Base-by-base conservation (phyloP, 495 filamentous ascomycete species). In the Penicillium pulvis region DNA sequence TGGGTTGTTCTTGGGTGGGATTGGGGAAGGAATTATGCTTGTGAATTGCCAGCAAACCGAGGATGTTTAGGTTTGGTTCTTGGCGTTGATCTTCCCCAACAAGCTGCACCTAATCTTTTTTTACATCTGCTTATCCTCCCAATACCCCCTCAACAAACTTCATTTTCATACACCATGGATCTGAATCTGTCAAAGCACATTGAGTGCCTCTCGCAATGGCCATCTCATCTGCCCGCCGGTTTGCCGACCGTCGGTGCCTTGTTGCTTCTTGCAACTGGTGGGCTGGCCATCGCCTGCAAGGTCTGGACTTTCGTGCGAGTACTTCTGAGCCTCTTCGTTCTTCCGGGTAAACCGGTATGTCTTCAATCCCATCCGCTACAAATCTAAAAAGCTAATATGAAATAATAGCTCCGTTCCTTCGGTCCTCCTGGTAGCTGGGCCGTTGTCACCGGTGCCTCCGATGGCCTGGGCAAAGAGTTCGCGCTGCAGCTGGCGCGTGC, bases 401-500 rank as follows among this genome's bases (percentile, higher is more conserved):
- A 50, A 16, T 11, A 61, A 45, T 46, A 98, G 94, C 87, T 99
- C 55, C 85, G 84, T 58, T 91, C 87, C 59, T 97, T 97, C 77
- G 95, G 92, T 62, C 88, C 87, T 59, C 92, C 91, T 65, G 93
- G 93, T 57, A 93, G 86, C 66, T 99, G 93, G 92, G 94, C 92
- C 20, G 83, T 99, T 45, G 83, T 99, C 20, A 98, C 95, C 47
- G 95, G 95, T 62, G 94, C 95, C 55, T 96, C 92, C 12, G 94
- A 98, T 77, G 95, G 95, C 60, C 85, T 99, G 53, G 95, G 95
- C 66, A 97, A 97, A 79, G 94, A 98, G 80, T 99, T 90, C 69
- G 90, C 93, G 47, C 79, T 89, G 56, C 92, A 97, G 70, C 86
- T 98, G 55, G 92, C 94, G n/a, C 77, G 80, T 36, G 90, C 92